Conservation (phyloP, 2,329 filamentous ascomycete species). For the Chalara sp. region DNA sequence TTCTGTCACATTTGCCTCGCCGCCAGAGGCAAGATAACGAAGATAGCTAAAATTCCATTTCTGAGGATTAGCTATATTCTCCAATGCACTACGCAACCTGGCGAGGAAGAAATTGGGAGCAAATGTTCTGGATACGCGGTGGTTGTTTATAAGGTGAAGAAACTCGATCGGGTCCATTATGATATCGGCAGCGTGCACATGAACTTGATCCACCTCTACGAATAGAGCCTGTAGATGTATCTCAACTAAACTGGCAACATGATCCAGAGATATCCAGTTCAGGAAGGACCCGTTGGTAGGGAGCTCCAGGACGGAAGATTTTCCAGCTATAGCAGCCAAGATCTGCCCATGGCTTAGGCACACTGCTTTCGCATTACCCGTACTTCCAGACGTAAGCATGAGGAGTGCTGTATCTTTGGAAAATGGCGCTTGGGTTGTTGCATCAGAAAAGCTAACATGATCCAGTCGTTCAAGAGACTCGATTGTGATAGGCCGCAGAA, state of each 20-base stretch:
- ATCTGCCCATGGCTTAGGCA: constrained; percentile 36
- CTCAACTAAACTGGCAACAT: constrained; percentile 42
- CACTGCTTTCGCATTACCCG: constrained; percentile 44
- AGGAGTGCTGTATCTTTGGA: constrained; percentile 26
- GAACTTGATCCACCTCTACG: constrained; percentile 35
- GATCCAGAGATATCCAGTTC: constrained; percentile 39
- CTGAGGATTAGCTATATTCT: not conserved
- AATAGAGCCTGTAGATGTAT: constrained; percentile 41
- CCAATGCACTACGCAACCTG: constrained; percentile 6
- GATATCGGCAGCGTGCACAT: constrained; percentile 34
- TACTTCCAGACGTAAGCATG: constrained; percentile 48
- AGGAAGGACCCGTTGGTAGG: constrained; percentile 22
- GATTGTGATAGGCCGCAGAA: not conserved
- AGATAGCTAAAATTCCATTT: constrained; percentile 1
- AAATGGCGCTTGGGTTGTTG: not conserved
- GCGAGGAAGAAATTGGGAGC: constrained; percentile 34
- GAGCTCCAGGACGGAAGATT: constrained; percentile 25
- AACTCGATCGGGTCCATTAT: constrained; percentile 32
- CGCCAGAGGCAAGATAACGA: constrained; percentile 31
- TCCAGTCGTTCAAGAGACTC: not conserved
- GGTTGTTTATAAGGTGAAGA: constrained; percentile 31
- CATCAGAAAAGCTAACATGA: not conserved
- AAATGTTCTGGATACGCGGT: constrained; percentile 36
- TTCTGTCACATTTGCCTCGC: constrained; percentile 34
- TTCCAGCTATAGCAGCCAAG: constrained; percentile 34